Evolutionary conservation across 257 asterid species (phyloP), one percentile per base, ranked within the genome.

Genomic region (Thymus quinquecostatus): DNA sequence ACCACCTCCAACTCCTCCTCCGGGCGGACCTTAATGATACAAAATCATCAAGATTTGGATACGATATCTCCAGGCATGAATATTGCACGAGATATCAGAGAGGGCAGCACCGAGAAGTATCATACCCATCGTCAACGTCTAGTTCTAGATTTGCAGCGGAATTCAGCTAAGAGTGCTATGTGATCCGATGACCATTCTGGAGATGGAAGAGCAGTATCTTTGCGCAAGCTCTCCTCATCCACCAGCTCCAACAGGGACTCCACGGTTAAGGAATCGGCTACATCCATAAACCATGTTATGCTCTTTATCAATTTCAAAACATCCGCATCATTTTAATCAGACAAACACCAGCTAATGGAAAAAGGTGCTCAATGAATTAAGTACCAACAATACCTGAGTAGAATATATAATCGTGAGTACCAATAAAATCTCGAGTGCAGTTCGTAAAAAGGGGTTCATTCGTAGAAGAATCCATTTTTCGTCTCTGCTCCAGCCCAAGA

Each of bases 181-280:
- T 94, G 98, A 81, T 94, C 96, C 7, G 97, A 93, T 12, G 98
- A 93, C 98, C 98, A 93, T 72, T 89, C 97, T 29, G 96, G 96
- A 73, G 97, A 93, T 61, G 98, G 98, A 75, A 91, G 96, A 45
- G 94, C 98, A 5, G 96, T 91, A 80, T 93, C 92, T 85, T 89
- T 94, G 64, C 96, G 84, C 86, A 94, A 78, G 76, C 90, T 81
- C 68, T 87, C 97, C 83, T 94, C 98, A 57, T 91, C 97, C 89
- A 94, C 81, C 38, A 94, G 97, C 87, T 94, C 98, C 91, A 91
- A 79, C 74, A 94, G 82, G 51, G 96, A 84, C 79, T 94, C 97
- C 77, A 94, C 96, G 0, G 91, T 84, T 73, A 94, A 80, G 54
- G 92, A 77, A 85, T 94, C 97, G 38, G 96, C 98, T 91, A 82